A percentile compares a stretch with the other conserved stretches of the same genome.
These are phyloP conservation scores for Fusarium sp. DNA, from an alignment of 2,329 filamentous ascomycete genomes.

Conservation along the genomic window DNA sequence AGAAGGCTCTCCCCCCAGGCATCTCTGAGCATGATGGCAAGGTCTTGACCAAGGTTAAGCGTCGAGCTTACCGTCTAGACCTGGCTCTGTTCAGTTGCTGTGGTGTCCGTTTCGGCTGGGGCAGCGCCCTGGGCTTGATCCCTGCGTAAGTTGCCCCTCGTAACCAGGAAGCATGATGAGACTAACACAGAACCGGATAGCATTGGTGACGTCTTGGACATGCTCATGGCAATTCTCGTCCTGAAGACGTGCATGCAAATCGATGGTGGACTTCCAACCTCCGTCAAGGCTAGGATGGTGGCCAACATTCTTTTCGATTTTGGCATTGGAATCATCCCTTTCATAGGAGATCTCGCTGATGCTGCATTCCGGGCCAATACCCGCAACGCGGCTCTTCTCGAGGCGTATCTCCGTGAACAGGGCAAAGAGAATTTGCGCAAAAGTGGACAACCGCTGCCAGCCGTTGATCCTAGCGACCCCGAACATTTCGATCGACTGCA, in stretches of 20 bases:
- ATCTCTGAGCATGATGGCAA: conserved; percentile 84
- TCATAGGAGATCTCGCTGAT: conserved; percentile 81
- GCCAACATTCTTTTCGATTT: conserved; percentile 83
- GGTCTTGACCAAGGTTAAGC: conserved; percentile 86
- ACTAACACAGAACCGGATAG: conserved; percentile 52
- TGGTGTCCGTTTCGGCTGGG: conserved; percentile 89
- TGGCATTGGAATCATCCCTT: conserved; percentile 76
- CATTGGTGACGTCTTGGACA: conserved; percentile 79
- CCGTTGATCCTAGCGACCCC: conserved; percentile 63
- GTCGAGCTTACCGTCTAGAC: conserved; percentile 86
- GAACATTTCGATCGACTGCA: conserved; percentile 59
- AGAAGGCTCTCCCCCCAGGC: conserved; percentile 85
- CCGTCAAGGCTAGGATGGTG: conserved; percentile 77
- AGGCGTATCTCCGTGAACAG: conserved; percentile 74
- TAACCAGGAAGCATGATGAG: neutral
- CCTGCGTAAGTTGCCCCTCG: conserved; percentile 71
- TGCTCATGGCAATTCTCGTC: conserved; percentile 79
- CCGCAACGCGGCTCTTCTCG: conserved; percentile 76
- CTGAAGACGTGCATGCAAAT: conserved; percentile 77
- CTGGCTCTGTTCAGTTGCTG: conserved; percentile 84
- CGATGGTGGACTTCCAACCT: conserved; percentile 77
- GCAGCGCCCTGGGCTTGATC: conserved; percentile 83
- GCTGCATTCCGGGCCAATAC: conserved; percentile 80
- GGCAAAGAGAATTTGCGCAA: conserved; percentile 67
- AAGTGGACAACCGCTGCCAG: conserved; percentile 58